Conservation (phyloP, 257 asterid species). For the Solanum habrochaites region DNA sequence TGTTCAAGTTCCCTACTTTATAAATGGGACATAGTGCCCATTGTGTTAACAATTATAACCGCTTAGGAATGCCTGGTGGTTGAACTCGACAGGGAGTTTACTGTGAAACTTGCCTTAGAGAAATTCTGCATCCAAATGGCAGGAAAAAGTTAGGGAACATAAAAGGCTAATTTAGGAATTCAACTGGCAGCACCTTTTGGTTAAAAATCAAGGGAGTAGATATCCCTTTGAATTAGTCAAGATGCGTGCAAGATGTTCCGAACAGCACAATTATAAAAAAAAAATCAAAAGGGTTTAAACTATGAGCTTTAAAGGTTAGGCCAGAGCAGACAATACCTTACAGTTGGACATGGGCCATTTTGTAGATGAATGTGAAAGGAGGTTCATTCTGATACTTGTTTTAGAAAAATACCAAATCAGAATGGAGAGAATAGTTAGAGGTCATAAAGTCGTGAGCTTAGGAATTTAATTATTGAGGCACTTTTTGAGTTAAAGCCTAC, state of each 20-base stretch:
- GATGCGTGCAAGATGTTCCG: background rate
- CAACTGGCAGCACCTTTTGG: background rate
- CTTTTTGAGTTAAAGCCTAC: background rate
- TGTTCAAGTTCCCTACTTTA: background rate
- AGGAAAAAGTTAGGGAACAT: background rate
- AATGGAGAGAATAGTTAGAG: background rate
- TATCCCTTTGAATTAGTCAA: background rate
- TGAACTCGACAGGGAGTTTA: background rate
- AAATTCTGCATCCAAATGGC: background rate
- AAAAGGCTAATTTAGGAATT: background rate
- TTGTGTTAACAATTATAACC: background rate
- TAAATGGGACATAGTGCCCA: background rate
- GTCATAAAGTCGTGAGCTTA: background rate
- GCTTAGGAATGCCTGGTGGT: background rate
- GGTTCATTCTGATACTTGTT: background rate
- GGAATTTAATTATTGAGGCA: background rate
- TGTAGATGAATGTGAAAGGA: background rate
- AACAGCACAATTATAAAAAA: background rate
- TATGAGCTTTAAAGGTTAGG: background rate
- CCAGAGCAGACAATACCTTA: background rate
- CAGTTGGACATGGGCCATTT: background rate
- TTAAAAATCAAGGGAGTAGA: background rate
- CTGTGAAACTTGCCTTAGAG: background rate
- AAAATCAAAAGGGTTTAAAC: background rate
- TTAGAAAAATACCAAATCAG: background rate